A percentile compares a stretch with the other conserved stretches of the same genome.
Conservation (phyloP, 2,329 filamentous ascomycete genomes). For the Cadophora sp. region DNA sequence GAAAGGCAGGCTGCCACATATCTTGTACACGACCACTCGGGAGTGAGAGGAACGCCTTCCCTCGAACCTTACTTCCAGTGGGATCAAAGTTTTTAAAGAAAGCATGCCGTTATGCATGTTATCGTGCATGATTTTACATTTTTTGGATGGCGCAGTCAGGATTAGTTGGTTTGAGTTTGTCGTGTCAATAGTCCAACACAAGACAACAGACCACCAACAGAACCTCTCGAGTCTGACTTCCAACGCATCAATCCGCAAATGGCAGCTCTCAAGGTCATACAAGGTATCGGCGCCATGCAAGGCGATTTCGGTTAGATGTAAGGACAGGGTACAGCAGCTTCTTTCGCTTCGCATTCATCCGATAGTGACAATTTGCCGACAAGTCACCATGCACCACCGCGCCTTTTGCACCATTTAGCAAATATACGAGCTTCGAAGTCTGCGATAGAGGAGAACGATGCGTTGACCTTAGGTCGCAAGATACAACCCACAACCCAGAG, state of each 20-base stretch:
- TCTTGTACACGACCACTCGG: not conserved
- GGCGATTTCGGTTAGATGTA: constrained; percentile 3
- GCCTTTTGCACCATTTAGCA: not conserved
- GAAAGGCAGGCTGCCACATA: constrained; percentile 10
- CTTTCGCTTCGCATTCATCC: constrained; percentile 6
- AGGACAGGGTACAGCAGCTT: not conserved
- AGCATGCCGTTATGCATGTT: not conserved
- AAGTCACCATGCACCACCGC: constrained; percentile 8
- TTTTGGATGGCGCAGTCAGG: not conserved
- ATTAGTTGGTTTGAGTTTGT: not conserved
- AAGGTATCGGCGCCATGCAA: not conserved
- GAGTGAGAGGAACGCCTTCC: not conserved
- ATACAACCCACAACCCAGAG: not conserved
- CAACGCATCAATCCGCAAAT: not conserved
- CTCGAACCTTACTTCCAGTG: not conserved
- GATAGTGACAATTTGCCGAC: not conserved
- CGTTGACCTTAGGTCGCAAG: not conserved
- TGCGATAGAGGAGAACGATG: not conserved
- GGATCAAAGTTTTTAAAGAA: not conserved
- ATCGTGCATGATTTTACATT: not conserved
- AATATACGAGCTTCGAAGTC: constrained; percentile 8
- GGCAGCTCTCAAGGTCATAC: constrained; percentile 1
- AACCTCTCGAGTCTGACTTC: not conserved
- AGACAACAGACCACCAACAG: not conserved
- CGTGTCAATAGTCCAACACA: not conserved